Percentiles rank a stretch among this genome's conserved stretches.
phyloP scores from a whole-genome alignment of 345 rosid species.

The Sonneratia alba region DNA sequence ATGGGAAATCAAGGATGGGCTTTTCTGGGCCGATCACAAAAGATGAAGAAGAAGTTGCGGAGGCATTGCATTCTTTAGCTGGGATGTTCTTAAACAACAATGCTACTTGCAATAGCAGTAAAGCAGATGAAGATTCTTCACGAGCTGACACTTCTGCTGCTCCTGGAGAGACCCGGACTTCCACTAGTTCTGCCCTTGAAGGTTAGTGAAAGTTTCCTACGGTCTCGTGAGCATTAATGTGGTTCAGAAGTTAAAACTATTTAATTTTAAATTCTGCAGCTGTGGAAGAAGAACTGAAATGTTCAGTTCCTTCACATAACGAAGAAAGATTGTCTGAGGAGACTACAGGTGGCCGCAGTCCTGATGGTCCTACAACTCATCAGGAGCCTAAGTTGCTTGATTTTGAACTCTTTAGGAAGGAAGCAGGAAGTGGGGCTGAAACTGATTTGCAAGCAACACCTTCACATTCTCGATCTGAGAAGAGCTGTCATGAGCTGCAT shows the following conservation, averaged over 20 bases:
- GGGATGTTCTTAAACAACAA: constrained; percentile 42
- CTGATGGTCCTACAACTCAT: constrained; percentile 11
- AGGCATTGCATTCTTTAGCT: constrained; percentile 73
- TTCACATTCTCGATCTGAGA: constrained; percentile 18
- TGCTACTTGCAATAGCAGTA: constrained; percentile 7
- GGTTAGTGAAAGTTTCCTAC: constrained; percentile 17
- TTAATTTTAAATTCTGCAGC: constrained; percentile 13
- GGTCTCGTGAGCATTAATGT: background rate
- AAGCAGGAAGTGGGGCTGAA: constrained; percentile 13
- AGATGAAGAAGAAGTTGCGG: constrained; percentile 93
- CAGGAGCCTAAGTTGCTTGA: constrained; percentile 10
- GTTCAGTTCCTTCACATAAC: constrained; percentile 10
- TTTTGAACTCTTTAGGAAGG: background rate
- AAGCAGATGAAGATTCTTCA: constrained; percentile 14
- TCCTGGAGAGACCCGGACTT: constrained; percentile 16
- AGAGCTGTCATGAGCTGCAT: constrained; percentile 19
- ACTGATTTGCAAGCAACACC: constrained; percentile 11
- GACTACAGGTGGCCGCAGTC: constrained; percentile 9
- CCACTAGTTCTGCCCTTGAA: constrained; percentile 1
- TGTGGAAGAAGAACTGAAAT: constrained; percentile 15
- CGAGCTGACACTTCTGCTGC: constrained; percentile 19
- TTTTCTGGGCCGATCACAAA: constrained; percentile 52
- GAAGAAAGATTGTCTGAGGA: constrained; percentile 20
- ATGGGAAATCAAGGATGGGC: constrained; percentile 3
- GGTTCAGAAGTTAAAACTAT: background rate